These are phyloP conservation scores for Aureobasidium sp. DNA, from an alignment of 2,329 filamentous ascomycete genomes.

Conservation along the genomic window DNA sequence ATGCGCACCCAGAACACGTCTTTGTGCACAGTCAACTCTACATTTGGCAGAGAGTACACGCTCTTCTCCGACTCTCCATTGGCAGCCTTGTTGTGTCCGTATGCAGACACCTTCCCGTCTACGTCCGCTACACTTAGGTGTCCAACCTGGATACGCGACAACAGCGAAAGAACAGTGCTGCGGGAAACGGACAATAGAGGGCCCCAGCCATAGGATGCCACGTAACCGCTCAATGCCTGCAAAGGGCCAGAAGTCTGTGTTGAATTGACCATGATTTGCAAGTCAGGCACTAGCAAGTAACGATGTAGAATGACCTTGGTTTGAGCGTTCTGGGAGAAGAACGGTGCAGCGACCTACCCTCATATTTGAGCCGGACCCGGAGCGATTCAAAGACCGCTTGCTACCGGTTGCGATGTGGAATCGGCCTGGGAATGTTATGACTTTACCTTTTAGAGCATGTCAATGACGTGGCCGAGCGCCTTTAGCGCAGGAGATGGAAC, in stretches of 20 bases:
- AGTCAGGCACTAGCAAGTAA: slow-evolving; percentile 3
- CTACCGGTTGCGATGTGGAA: slow-evolving; percentile 1
- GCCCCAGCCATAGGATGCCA: slow-evolving; percentile 42
- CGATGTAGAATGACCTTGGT: slow-evolving; percentile 7
- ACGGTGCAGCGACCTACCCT: background rate
- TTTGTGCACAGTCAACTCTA: slow-evolving; percentile 55
- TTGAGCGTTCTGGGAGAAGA: background rate
- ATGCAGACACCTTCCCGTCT: slow-evolving; percentile 37
- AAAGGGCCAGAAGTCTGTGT: slow-evolving; percentile 33
- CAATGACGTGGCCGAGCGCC: slow-evolving; percentile 16
- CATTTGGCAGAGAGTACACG: slow-evolving; percentile 35
- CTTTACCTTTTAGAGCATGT: slow-evolving; percentile 20
- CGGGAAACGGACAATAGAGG: slow-evolving; percentile 42
- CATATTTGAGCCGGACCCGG: slow-evolving; percentile 9
- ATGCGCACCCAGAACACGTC: slow-evolving; percentile 66
- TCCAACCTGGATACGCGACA: slow-evolving; percentile 41
- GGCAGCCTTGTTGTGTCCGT: slow-evolving; percentile 30
- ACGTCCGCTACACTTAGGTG: slow-evolving; percentile 40
- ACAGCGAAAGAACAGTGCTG: slow-evolving; percentile 38
- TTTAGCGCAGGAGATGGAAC: slow-evolving; percentile 4
- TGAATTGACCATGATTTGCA: slow-evolving; percentile 28
- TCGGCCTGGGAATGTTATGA: slow-evolving; percentile 5
- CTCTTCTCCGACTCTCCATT: slow-evolving; percentile 29
- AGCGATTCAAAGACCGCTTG: slow-evolving; percentile 15
- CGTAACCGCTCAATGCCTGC: slow-evolving; percentile 35